Evolutionary conservation across 2,329 filamentous ascomycete species (phyloP).

Genomic region (Botrytis deweyae): DNA sequence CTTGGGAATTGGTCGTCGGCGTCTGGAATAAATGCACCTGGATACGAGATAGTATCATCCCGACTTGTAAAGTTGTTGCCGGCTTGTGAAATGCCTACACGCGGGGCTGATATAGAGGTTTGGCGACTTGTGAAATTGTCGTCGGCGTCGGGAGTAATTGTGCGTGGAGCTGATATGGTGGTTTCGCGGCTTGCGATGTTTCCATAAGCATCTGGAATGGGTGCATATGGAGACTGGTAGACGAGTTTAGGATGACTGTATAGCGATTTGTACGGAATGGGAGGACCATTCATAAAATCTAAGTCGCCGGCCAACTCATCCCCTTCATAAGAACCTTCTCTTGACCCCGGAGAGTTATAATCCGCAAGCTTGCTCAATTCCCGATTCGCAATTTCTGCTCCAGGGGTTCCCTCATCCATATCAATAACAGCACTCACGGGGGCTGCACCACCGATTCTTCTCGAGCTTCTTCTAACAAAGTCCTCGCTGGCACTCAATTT

Average conservation of each 20-base stretch:
- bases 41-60: not conserved
- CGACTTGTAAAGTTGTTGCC: no score
- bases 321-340: not conserved
- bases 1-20: not conserved
- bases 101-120: not conserved
- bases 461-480: not conserved
- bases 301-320: not conserved
- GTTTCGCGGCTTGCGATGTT: no score
- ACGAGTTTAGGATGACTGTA: not conserved
- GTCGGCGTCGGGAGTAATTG: not conserved
- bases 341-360: not conserved
- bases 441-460: not conserved
- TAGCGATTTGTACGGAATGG: not conserved
- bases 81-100: no score
- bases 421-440: not conserved
- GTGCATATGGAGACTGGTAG: not conserved
- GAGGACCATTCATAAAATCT: not conserved
- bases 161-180: not conserved
- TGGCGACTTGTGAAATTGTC: not conserved
- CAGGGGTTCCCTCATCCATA: not conserved
- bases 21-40: not conserved
- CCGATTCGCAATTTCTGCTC: no score
- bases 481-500: not conserved
- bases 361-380: not conserved
- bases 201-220: accelerated